Evolutionary conservation across 345 rosid species (phyloP).

Genomic region (Bruguiera parviflora): DNA sequence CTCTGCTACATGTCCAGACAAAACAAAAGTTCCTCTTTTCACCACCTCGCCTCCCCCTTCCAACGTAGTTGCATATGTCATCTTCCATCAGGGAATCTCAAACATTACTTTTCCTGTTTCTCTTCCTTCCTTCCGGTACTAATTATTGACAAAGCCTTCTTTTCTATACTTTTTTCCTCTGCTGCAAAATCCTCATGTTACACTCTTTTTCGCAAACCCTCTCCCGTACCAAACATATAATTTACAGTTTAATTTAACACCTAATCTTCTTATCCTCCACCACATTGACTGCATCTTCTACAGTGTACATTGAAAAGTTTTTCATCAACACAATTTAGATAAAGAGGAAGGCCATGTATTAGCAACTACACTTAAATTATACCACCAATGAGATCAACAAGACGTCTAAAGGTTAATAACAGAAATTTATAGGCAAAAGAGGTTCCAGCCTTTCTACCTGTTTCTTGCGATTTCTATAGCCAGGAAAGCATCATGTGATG

Average conservation of each 20-base stretch:
- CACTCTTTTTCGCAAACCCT: constrained; percentile 17
- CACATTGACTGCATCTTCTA: too few relatives aligned
- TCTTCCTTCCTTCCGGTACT: constrained; percentile 35
- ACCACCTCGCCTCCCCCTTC: constrained; percentile 18
- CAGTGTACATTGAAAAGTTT: not conserved
- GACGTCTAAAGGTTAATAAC: too few relatives aligned
- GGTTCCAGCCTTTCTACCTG: not conserved
- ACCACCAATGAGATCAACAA: too few relatives aligned
- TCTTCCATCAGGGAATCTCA: constrained; percentile 53
- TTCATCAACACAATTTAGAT: constrained; percentile 1
- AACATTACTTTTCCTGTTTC: constrained; percentile 37
- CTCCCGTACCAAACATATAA: not conserved
- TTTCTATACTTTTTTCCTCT: constrained; percentile 27
- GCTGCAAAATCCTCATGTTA: constrained; percentile 19
- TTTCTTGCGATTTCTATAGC: not conserved
- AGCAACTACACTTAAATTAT: too few relatives aligned
- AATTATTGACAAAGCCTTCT: constrained; percentile 41
- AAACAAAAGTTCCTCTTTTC: constrained; percentile 47
- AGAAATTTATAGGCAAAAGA: too few relatives aligned
- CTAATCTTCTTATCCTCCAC: not conserved
- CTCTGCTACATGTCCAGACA: constrained; percentile 43
- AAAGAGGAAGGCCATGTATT: not conserved
- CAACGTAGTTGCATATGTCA: constrained; percentile 34
- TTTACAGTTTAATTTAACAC: not conserved
- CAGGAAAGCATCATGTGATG: not conserved